Evolutionary conservation across 2,329 filamentous ascomycete genomes (phyloP).

Genomic region (Cladosporium sp.): DNA sequence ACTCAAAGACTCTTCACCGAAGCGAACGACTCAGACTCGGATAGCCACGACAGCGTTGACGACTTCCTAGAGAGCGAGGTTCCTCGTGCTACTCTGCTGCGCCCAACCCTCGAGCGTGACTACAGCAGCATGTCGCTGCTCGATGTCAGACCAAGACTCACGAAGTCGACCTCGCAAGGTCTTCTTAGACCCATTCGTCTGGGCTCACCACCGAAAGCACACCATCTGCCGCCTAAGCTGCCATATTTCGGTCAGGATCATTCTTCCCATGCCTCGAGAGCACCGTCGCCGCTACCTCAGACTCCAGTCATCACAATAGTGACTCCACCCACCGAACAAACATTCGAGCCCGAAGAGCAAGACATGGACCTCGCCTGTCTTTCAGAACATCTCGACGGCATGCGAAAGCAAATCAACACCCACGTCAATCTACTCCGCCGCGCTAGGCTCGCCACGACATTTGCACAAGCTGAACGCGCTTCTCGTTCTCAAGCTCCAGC

Average conservation of each 20-base stretch:
- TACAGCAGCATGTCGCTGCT: constrained; percentile 27
- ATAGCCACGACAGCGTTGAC: constrained; percentile 35
- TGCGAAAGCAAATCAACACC: constrained; percentile 38
- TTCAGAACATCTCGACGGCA: constrained; percentile 29
- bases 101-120: constrained; percentile 22
- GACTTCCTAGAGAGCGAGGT: constrained; percentile 26
- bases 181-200: constrained; percentile 32
- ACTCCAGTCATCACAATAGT: background rate
- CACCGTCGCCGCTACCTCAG: background rate
- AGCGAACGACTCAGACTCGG: constrained; percentile 29
- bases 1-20: background rate
- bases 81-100: constrained; percentile 25
- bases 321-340: background rate
- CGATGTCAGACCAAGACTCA: constrained; percentile 9
- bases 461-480: constrained; percentile 25
- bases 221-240: constrained; percentile 29
- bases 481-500: constrained; percentile 6
- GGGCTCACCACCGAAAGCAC: constrained; percentile 35
- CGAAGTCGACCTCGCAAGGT: constrained; percentile 25
- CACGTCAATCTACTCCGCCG: constrained; percentile 40
- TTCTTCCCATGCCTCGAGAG: background rate
- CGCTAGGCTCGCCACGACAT: constrained; percentile 26
- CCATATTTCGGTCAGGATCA: constrained; percentile 25
- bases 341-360: background rate
- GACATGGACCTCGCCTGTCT: constrained; percentile 20